Evolutionary conservation across 108 stramenopile genomes (phyloP).

Genomic region (Chaetoceros tenuissimus): DNA sequence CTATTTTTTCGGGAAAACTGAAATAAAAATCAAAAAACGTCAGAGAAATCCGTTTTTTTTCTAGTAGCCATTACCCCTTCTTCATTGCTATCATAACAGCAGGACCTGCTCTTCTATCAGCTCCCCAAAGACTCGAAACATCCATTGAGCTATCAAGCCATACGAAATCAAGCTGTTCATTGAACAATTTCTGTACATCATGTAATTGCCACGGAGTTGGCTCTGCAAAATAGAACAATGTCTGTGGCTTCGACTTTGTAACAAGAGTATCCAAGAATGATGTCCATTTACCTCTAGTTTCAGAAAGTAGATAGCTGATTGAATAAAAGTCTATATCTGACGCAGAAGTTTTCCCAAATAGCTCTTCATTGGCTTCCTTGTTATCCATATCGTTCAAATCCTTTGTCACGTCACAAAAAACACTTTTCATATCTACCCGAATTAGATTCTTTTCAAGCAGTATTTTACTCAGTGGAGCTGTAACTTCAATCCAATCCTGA

Average conservation of each 20-base stretch:
- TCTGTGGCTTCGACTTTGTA: conserved; percentile 17
- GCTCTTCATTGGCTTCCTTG: neutral
- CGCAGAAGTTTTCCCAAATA: neutral
- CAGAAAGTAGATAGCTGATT: conserved; percentile 63
- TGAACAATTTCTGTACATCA: conserved; percentile 22
- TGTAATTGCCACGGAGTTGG: conserved; percentile 75
- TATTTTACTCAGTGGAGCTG: conserved; percentile 34
- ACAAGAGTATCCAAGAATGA: conserved; percentile 36
- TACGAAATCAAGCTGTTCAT: conserved; percentile 18
- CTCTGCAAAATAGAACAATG: conserved; percentile 59
- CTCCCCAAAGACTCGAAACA: conserved; percentile 34
- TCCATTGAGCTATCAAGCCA: conserved; percentile 78
- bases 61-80: too few relatives aligned
- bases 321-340: conserved; percentile 5
- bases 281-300: conserved; percentile 58
- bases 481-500: conserved; percentile 45
- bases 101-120: conserved; percentile 56
- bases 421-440: conserved; percentile 9
- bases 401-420: conserved; percentile 29
- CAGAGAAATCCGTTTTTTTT: too few relatives aligned
- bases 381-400: neutral
- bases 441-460: conserved; percentile 23
- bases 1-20: too few relatives aligned
- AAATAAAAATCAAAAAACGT: too few relatives aligned
- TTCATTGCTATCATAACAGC: conserved; percentile 47